phyloP scores from a whole-genome alignment of 495 filamentous ascomycete species.

The Xylaria nigripes region DNA sequence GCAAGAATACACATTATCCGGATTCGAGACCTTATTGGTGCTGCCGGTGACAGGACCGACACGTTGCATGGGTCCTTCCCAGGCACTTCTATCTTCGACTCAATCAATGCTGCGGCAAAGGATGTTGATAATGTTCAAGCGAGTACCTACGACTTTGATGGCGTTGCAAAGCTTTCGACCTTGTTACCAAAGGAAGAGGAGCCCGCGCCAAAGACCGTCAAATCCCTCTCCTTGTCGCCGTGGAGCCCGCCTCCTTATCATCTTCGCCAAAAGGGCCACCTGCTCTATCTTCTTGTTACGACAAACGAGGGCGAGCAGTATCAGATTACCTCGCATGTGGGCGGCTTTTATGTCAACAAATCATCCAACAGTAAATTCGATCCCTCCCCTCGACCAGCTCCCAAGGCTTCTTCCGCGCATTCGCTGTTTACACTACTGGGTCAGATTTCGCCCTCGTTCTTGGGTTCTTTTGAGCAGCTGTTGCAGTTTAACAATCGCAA shows the following conservation, averaged over 20 bases:
- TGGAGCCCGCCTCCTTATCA: slow-evolving; percentile 97
- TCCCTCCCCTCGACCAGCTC: slow-evolving; percentile 62
- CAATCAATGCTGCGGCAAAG: slow-evolving; percentile 46
- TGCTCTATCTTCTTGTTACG: slow-evolving; percentile 80
- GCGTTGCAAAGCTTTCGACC: slow-evolving; percentile 54
- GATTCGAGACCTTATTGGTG: slow-evolving; percentile 85
- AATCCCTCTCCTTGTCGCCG: slow-evolving; percentile 75
- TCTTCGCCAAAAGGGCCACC: slow-evolving; percentile 81
- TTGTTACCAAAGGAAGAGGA: slow-evolving; percentile 60
- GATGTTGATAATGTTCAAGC: slow-evolving; percentile 45
- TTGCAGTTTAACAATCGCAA: slow-evolving; percentile 74
- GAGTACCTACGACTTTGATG: slow-evolving; percentile 67
- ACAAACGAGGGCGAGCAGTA: slow-evolving; percentile 89
- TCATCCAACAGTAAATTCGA: slow-evolving; percentile 88
- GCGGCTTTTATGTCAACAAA: slow-evolving; percentile 95
- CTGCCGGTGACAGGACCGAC: slow-evolving; percentile 80
- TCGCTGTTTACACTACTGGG: slow-evolving; percentile 76
- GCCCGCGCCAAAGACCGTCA: slow-evolving; percentile 75
- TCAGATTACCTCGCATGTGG: slow-evolving; percentile 86
- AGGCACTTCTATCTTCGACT: slow-evolving; percentile 82
- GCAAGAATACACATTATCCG: slow-evolving; percentile 89
- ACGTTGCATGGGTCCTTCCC: slow-evolving; percentile 78
- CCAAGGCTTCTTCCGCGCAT: slow-evolving; percentile 66
- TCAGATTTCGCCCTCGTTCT: slow-evolving; percentile 75
- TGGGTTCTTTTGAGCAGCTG: slow-evolving; percentile 58